Conservation (phyloP, 495 filamentous ascomycete genomes). For the Bacidia gigantensis region DNA sequence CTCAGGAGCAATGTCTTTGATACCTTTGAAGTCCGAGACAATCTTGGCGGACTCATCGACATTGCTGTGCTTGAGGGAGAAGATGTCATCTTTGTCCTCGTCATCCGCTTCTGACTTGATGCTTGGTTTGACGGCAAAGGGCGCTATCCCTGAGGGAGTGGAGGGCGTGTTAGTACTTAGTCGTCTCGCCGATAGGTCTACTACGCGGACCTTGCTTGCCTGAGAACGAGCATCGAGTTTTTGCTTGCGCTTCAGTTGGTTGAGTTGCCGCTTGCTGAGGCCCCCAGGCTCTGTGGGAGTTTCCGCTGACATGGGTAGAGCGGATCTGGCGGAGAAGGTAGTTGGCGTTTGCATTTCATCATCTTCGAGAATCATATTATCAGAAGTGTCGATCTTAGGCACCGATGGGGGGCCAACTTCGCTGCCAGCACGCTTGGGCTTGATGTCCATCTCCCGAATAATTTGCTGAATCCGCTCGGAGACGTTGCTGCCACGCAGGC, state of each 20-base stretch:
- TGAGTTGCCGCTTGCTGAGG: conserved; percentile 81
- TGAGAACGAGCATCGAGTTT: conserved; percentile 74
- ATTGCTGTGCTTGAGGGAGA: conserved; percentile 63
- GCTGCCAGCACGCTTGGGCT: conserved; percentile 26
- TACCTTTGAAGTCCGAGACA: conserved; percentile 88
- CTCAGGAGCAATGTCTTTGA: conserved; percentile 38
- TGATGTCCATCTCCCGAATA: conserved; percentile 47
- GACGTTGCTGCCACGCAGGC: conserved; percentile 70
- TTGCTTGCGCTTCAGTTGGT: conserved; percentile 82
- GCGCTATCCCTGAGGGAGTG: conserved; percentile 48
- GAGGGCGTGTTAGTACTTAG: conserved; percentile 50
- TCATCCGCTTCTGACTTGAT: conserved; percentile 39
- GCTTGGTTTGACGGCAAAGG: conserved; percentile 53
- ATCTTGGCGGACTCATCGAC: conserved; percentile 82
- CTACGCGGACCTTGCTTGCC: conserved; percentile 77
- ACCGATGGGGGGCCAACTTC: conserved; percentile 30
- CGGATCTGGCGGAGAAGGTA: conserved; percentile 34
- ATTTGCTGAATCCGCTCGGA: conserved; percentile 60
- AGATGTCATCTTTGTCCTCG: conserved; percentile 55
- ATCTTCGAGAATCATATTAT: conserved; percentile 24
- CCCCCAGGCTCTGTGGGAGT: conserved; percentile 51
- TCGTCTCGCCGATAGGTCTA: conserved; percentile 64
- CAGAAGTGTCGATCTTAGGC: conserved; percentile 31
- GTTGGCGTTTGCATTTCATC: conserved; percentile 34
- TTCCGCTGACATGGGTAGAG: conserved; percentile 29